These are phyloP conservation scores for Monascus purpureus DNA, from an alignment of 495 filamentous ascomycete genomes.

Conservation along the genomic window DNA sequence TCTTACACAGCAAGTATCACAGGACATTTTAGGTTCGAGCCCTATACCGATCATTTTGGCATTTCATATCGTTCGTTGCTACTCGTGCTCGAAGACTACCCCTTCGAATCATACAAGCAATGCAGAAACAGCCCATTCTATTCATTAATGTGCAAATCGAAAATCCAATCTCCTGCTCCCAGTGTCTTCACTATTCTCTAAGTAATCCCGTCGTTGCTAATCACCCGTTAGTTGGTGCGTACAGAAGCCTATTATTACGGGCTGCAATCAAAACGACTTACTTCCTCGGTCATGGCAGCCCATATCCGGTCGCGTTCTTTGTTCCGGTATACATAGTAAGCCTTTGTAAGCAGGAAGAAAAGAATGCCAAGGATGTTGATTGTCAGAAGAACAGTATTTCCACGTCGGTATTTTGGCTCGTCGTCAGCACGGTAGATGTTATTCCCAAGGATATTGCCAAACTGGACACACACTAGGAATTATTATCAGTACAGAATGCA, in stretches of 20 bases:
- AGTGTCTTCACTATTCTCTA: neutral
- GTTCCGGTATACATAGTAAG: constrained; percentile 26
- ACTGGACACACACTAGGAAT: constrained; percentile 16
- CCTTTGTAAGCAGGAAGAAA: constrained; percentile 19
- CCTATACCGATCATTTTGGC: no score
- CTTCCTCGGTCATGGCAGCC: constrained; percentile 10
- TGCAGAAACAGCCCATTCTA: no score
- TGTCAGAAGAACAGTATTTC: constrained; percentile 33
- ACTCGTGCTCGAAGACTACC: no score
- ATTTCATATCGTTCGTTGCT: no score
- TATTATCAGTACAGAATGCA: constrained; percentile 5
- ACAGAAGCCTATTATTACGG: neutral
- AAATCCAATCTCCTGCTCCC: neutral
- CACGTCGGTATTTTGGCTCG: constrained; percentile 37
- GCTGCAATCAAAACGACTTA: neutral
- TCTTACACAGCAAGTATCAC: no score
- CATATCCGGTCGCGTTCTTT: constrained; percentile 6
- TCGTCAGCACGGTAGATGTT: constrained; percentile 48
- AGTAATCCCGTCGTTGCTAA: neutral
- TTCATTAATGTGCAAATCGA: neutral
- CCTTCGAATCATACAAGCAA: no score
- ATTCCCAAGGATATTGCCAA: constrained; percentile 25
- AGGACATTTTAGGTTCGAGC: no score
- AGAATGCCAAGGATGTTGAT: constrained; percentile 30
- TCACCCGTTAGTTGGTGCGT: neutral